phyloP scores from a whole-genome alignment of 106 monocot genomes.

The Dendrobium officinale region DNA sequence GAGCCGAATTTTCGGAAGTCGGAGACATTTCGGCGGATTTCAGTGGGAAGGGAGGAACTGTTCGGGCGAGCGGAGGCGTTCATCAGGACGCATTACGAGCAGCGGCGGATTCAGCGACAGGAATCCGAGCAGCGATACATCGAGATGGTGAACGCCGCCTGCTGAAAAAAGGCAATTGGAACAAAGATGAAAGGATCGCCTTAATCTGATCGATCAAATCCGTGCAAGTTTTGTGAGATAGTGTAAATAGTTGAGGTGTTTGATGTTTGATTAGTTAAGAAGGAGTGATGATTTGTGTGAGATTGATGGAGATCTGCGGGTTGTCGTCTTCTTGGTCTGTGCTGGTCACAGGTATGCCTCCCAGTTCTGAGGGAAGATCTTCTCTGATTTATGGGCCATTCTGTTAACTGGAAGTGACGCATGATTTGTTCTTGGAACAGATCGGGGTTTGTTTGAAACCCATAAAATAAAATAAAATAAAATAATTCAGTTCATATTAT shows the following conservation, averaged over 20 bases:
- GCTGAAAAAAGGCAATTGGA: neutral
- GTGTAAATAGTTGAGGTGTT: neutral
- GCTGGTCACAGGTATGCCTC: neutral
- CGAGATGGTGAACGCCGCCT: conserved; percentile 10
- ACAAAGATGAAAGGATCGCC: neutral
- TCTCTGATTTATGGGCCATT: neutral
- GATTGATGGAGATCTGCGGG: neutral
- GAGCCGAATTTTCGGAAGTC: conserved; percentile 16
- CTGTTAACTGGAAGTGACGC: neutral
- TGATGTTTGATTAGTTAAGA: neutral
- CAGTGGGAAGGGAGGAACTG: conserved; percentile 7
- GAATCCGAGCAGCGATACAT: conserved; percentile 11
- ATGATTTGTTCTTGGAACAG: neutral
- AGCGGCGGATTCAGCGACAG: conserved; percentile 10
- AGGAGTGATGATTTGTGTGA: too few relatives aligned
- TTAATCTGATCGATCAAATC: neutral
- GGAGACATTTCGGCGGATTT: conserved; percentile 2
- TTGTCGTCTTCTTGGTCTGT: neutral
- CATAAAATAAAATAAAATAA: too few relatives aligned
- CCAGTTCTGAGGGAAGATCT: neutral
- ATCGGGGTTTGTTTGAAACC: too few relatives aligned
- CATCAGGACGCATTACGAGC: conserved; percentile 19
- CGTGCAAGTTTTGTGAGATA: neutral
- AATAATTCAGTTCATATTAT: too few relatives aligned
- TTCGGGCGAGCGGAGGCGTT: conserved; percentile 14